Base-by-base conservation (phyloP, 202 grass and related monocot species). In the Setaria italica region DNA sequence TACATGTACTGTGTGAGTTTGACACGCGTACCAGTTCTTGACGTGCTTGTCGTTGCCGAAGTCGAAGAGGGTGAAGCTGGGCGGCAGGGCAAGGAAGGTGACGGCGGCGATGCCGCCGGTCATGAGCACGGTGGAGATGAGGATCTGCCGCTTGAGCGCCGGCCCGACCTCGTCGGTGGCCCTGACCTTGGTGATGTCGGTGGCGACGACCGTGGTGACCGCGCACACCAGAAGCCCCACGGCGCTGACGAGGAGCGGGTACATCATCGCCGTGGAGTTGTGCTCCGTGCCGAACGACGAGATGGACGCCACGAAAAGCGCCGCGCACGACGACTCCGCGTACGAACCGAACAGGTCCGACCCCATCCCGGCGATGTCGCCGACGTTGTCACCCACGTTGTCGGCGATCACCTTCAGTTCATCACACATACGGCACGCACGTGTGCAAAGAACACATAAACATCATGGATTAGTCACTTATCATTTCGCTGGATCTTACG, bases 301-400 rank as follows among this genome's bases (percentile, higher is more conserved):
- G 77, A 97, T 94, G 2, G 94, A 91, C 4, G 90, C 94, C 56
- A 97, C 88, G 25, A 90, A 93, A 5, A 97, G 81, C 35, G 94
- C 94, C 1, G 92, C 94, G 66, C 94, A 97, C 1, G 94, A 85
- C 9, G 94, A 86, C 79, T 97, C 94, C 10, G 94, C 94, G 79
- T 97, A 94, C 2, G 94, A 97, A 9, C 94, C 94, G 62, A 97
- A 97, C 70, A 97, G 82, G 80, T 94, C 91, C 0, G 90, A 92
- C 9, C 94, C 94, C 94, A 97, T 97, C 19, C 94, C 94, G 1
- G 91, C 94, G 32, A 97, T 97, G 70, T 97, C 91, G 62, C 91
- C 94, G 9, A 97, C 94, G 73, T 97, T 97, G 89, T 94, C 91
- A 1, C 94, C 94, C 3, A 97, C 94, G 55, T 97, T 97, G 79